Evolutionary conservation across 345 rosid species (phyloP), one percentile per base, ranked within the genome.

Genomic region (Carallia pectinifolia): DNA sequence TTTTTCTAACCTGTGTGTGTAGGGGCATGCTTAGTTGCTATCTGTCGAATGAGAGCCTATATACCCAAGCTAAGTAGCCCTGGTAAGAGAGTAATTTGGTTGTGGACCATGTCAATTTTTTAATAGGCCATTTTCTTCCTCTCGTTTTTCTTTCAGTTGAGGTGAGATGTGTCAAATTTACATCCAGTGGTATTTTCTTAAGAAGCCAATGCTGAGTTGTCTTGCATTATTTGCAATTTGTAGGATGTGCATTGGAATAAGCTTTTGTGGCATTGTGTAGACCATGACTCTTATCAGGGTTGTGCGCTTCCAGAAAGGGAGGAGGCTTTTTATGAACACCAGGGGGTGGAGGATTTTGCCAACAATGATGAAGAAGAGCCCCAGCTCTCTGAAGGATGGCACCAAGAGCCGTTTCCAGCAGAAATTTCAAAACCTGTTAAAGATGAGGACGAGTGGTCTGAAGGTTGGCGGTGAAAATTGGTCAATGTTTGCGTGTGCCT

Each of bases 361-460:
- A 38, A 65, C 63, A 37, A 64, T 59, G 79, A 71, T 64, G 87
- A 63, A 68, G 76, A 74, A 62, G 70, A 55, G 69, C 66, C 27
- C 52, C 73, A 65, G 60, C 71, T 65, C 70, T 50, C 77, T 55
- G 50, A 59, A 53, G 77, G 62, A 29, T 86, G 87, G 82, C 79
- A 40, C 68, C 61, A 67, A 72, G 79, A 75, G 38, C 19, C 76
- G 16, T 23, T 7, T 40, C 74, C 67, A 76, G 12, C 70, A 33
- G 82, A 77, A 39, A 23, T 65, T 78, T 62, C 75, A 61, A 29
- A 61, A 37, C 84, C 86, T n/a, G 64, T 69, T 19, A 77, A 73
- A 44, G 88, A 83, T 62, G 88, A 86, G 65, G 71, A 72, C 48
- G 91, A 90, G 68, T 90, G 93, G 93, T 90, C 97, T 7, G 97